Percentiles rank a stretch among this genome's conserved stretches.
phyloP scores from a whole-genome alignment of 331 rosid species.

The Spiraea crenata region DNA sequence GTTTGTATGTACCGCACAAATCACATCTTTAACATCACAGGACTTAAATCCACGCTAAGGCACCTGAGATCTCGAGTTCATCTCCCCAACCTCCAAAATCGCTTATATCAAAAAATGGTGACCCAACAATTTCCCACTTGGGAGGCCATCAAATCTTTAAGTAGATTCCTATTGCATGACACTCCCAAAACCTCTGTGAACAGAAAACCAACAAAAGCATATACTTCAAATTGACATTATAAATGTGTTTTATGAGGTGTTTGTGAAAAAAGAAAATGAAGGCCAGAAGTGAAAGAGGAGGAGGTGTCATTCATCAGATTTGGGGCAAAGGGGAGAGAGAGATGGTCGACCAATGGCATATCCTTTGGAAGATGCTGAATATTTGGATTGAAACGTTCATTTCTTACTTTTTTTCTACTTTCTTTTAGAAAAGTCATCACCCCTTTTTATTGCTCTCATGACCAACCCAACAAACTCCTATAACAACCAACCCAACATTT shows the following conservation, averaged over 20 bases:
- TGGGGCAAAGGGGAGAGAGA: constrained; percentile 22
- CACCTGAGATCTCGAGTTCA: no score
- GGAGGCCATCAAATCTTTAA: constrained; percentile 21
- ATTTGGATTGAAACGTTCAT: constrained; percentile 33
- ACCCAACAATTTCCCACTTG: neutral
- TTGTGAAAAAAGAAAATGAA: constrained; percentile 18
- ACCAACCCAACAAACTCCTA: constrained; percentile 44
- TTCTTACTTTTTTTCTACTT: constrained; percentile 32
- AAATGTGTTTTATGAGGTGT: neutral
- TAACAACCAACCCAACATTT: constrained; percentile 49
- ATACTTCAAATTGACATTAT: constrained; percentile 14
- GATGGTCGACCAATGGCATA: constrained; percentile 49
- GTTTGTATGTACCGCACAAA: neutral
- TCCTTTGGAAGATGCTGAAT: constrained; percentile 78
- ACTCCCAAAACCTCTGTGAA: neutral
- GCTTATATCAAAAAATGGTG: no score
- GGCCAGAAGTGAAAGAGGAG: constrained; percentile 12
- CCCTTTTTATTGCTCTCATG: constrained; percentile 49
- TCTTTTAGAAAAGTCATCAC: constrained; percentile 61
- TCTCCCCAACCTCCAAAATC: no score
- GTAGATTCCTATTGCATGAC: constrained; percentile 23
- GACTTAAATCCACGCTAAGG: no score
- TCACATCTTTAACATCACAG: neutral
- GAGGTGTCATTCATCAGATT: constrained; percentile 35
- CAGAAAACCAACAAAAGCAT: constrained; percentile 10